Evolutionary conservation across 257 asterid genomes (phyloP).

Genomic region (Solanum neorickii): DNA sequence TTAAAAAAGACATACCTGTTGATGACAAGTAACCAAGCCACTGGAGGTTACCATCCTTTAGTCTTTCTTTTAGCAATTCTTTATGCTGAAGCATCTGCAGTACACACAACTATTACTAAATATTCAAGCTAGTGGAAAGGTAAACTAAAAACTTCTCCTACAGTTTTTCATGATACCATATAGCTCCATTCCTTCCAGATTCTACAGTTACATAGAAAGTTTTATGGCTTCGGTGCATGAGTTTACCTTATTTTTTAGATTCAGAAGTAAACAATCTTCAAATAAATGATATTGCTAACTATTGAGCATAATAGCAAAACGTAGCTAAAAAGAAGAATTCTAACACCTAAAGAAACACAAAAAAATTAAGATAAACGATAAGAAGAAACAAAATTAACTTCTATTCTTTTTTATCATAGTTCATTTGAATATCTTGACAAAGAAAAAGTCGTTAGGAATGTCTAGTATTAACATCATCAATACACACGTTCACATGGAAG

Average conservation of each 20-base stretch:
- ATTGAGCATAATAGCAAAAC: neutral
- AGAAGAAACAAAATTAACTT: neutral
- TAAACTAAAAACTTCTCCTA: neutral
- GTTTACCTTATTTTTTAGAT: neutral
- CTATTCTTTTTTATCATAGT: neutral
- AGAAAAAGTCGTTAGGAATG: neutral
- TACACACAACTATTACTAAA: slow-evolving; percentile 3
- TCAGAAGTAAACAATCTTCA: neutral
- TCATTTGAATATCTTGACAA: neutral
- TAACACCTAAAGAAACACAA: neutral
- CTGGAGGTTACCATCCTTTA: slow-evolving; percentile 50
- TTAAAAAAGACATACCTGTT: slow-evolving; percentile 44
- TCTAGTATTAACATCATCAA: neutral
- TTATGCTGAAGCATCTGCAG: slow-evolving; percentile 48
- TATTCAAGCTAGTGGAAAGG: neutral
- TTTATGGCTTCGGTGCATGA: neutral
- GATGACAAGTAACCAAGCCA: slow-evolving; percentile 85
- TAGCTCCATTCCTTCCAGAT: neutral
- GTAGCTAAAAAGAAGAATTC: neutral
- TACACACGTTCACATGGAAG: neutral
- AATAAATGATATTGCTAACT: neutral
- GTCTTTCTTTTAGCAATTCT: slow-evolving; percentile 26
- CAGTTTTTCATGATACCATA: neutral
- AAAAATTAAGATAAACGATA: neutral
- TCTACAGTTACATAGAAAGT: neutral